Conservation (phyloP, 1,284 basidiomycete species). For the Coniferiporia weirii region DNA sequence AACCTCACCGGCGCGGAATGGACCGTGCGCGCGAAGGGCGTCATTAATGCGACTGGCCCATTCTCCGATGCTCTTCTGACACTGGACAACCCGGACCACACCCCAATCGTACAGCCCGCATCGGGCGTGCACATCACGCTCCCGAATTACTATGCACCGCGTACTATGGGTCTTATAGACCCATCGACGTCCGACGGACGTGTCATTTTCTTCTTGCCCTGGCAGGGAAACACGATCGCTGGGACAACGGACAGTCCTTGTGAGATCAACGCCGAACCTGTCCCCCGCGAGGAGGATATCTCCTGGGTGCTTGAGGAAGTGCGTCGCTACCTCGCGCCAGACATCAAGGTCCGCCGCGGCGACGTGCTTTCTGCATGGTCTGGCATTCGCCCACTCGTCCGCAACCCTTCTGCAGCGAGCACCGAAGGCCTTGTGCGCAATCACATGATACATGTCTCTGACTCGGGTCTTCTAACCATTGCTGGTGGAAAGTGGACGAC, state of each 20-base stretch:
- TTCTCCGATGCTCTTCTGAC: conserved; percentile 86
- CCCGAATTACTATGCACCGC: conserved; percentile 94
- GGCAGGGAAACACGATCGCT: conserved; percentile 97
- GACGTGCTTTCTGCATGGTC: conserved; percentile 97
- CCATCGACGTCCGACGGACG: conserved; percentile 94
- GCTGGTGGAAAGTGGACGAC: conserved; percentile 99
- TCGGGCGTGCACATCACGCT: conserved; percentile 96
- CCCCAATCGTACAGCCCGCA: conserved; percentile 88
- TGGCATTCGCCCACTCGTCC: conserved; percentile 86
- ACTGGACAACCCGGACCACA: conserved; percentile 79
- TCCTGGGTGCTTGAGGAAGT: conserved; percentile 96
- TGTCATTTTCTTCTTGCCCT: conserved; percentile 98
- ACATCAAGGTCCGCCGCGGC: conserved; percentile 92
- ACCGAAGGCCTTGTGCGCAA: conserved; percentile 91
- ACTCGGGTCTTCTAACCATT: conserved; percentile 86
- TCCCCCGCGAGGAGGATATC: conserved; percentile 90
- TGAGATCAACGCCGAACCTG: conserved; percentile 73
- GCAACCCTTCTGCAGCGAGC: conserved; percentile 73
- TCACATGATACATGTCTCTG: conserved; percentile 87
- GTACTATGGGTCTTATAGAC: conserved; percentile 93
- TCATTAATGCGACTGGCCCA: conserved; percentile 96
- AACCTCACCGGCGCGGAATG: conserved; percentile 81
- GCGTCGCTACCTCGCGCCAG: conserved; percentile 81
- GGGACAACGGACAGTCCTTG: conserved; percentile 93
- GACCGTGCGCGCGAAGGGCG: conserved; percentile 82